A percentile compares a stretch with the other conserved stretches of the same genome.
Evolutionary conservation across 2,329 filamentous ascomycete genomes (phyloP).

Genomic region (Biscogniauxia sp.): DNA sequence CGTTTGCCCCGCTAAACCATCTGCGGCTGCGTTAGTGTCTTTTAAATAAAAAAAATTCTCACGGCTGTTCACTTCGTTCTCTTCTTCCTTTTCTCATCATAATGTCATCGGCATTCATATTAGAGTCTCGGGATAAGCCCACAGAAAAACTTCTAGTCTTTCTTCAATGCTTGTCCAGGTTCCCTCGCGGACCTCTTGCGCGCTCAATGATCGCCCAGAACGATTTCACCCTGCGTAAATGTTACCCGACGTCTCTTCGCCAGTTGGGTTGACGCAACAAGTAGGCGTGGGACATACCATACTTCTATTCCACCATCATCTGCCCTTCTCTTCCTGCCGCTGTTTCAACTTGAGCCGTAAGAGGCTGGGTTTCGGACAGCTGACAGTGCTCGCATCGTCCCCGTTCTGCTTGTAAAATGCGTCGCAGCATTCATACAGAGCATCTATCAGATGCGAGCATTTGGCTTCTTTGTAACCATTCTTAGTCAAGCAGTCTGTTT

Average conservation of each 20-base stretch:
- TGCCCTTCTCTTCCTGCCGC: constrained; percentile 42
- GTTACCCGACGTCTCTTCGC: constrained; percentile 57
- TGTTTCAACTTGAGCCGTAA: constrained; percentile 85
- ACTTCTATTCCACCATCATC: constrained; percentile 2
- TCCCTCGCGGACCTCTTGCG: constrained; percentile 75
- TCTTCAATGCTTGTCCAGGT: constrained; percentile 90
- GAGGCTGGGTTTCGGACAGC: constrained; percentile 80
- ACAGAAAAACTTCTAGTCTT: constrained; percentile 13
- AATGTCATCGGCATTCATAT: constrained; percentile 90
- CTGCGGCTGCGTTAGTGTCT: not conserved
- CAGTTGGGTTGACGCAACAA: constrained; percentile 38
- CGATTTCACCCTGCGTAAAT: constrained; percentile 67
- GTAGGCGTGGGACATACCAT: constrained; percentile 39
- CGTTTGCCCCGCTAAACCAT: not conserved
- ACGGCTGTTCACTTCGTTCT: constrained; percentile 28
- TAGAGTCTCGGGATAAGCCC: constrained; percentile 98
- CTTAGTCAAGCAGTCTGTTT: constrained; percentile 74
- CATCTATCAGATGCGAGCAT: constrained; percentile 75
- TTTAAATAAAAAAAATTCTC: constrained; percentile 25
- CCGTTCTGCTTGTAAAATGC: constrained; percentile 80
- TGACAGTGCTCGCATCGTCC: constrained; percentile 70
- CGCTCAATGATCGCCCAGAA: constrained; percentile 98
- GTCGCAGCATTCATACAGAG: constrained; percentile 91
- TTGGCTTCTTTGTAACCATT: constrained; percentile 84
- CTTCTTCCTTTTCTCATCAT: constrained; percentile 52